These are phyloP conservation scores for Tuber melanosporum DNA, from an alignment of 495 filamentous ascomycete species.

Conservation along the genomic window DNA sequence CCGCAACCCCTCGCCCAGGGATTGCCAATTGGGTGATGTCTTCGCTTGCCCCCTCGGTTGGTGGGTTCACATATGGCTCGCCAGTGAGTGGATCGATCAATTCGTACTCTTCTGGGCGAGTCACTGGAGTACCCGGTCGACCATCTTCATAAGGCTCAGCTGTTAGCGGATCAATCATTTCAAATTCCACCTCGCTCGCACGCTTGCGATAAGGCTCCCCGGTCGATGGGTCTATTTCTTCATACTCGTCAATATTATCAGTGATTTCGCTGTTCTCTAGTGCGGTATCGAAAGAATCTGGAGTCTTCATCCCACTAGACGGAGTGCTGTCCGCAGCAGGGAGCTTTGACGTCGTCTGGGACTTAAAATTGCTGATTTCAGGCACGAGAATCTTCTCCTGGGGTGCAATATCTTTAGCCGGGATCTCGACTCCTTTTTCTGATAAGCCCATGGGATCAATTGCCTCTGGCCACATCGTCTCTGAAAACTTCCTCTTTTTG, in stretches of 20 bases:
- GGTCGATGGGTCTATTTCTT: constrained; percentile 33
- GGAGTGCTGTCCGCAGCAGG: constrained; percentile 13
- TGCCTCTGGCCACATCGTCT: neutral
- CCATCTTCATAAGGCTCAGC: constrained; percentile 18
- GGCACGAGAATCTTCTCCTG: neutral
- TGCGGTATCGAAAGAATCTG: neutral
- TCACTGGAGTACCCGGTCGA: neutral
- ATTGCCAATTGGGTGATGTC: neutral
- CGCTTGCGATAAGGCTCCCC: constrained; percentile 2
- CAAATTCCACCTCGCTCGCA: constrained; percentile 11
- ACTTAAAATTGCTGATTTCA: neutral
- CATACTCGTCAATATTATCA: constrained; percentile 16
- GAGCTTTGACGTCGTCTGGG: neutral
- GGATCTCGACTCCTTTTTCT: neutral
- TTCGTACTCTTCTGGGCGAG: constrained; percentile 23
- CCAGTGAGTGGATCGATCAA: constrained; percentile 31
- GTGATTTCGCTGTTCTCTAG: neutral
- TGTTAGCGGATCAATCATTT: constrained; percentile 36
- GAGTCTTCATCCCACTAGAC: constrained; percentile 9
- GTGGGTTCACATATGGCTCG: constrained; percentile 6
- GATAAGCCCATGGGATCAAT: neutral
- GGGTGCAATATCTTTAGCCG: neutral
- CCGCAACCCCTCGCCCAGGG: neutral
- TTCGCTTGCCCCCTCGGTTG: neutral
- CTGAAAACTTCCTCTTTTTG: constrained; percentile 43